Base-by-base conservation (phyloP, 169 alveolate species). In the Eimeria acervulina region DNA sequence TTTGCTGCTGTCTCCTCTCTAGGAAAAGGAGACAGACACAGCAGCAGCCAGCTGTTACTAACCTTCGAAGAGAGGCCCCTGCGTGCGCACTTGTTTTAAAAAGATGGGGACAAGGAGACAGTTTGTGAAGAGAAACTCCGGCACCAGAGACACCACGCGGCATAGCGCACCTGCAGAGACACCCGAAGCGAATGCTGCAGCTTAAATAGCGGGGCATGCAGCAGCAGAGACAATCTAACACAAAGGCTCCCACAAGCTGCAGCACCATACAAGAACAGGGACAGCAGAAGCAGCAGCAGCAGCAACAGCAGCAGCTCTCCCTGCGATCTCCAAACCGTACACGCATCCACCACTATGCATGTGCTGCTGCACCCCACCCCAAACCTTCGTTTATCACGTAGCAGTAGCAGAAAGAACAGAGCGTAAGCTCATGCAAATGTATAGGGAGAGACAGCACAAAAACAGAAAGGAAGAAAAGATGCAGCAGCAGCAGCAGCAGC, bases 121-220 rank as follows among this genome's bases (percentile, higher is more conserved):
- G 84, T 98, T 98, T 44, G 98, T 97, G 83, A 98, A 81, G 55
- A 98, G 90, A 94, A 96, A 97, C 89, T 97, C 98, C 70, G 99
- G 99, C 31, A 98, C 97, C 36, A 97, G 98, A 7, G 99, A 97
- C 63, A 98, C 97, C 76, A 97, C 97, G 63, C 98, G 96, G 92
- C 98, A 97, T 21, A 97, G 95, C 26, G 97, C 97, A 90, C 98
- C 97, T 68, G 98, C 55, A 40, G 90, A 96, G 38, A 15, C 83
- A 76, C 83, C 12, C 61, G 52, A 52, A 44, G 42, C n/a, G 89
- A 19, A 10, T 13, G 55, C 89, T 78, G 63, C 89, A 42, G 89
- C 89, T 4, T 0, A 1, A 66, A 33, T 40, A 31, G n/a, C 5
- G 26, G n/a, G 12, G 15, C 28, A n/a, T 33, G 83, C 40, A 63